Conservation (phyloP, 768 basidiomycete species). For the Lentinula raphanica region DNA sequence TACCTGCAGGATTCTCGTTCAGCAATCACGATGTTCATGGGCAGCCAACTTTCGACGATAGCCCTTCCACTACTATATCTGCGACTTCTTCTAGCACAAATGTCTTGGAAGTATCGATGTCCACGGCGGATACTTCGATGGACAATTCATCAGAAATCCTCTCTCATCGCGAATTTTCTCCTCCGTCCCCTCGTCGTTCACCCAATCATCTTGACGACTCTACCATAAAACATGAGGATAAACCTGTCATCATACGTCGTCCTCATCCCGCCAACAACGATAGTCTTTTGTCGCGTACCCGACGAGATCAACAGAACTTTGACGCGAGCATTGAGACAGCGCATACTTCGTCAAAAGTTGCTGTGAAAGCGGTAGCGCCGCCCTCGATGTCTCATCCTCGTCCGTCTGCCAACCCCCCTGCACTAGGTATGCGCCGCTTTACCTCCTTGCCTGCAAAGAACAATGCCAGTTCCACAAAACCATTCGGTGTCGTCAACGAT, state of each 20-base stretch:
- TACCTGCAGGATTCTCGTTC: neutral
- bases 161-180: neutral
- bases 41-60: neutral
- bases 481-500: neutral
- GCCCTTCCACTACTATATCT: neutral
- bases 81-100: neutral
- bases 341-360: neutral
- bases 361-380: neutral
- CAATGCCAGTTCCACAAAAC: neutral
- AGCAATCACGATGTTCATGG: neutral
- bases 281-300: neutral
- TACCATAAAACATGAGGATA: neutral
- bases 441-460: neutral
- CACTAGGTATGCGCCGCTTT: constrained; percentile 5
- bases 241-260: neutral
- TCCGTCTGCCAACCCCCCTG: neutral
- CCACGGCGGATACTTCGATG: no score
- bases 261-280: neutral
- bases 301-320: neutral
- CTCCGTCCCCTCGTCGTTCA: neutral
- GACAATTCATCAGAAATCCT: neutral
- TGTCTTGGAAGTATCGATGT: neutral
- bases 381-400: neutral
- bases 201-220: neutral
- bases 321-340: neutral